Percentiles rank a stretch among this genome's conserved stretches.
phyloP scores from a whole-genome alignment of 1,139 yeast genomes.

The Debaryomyces fabryi region DNA sequence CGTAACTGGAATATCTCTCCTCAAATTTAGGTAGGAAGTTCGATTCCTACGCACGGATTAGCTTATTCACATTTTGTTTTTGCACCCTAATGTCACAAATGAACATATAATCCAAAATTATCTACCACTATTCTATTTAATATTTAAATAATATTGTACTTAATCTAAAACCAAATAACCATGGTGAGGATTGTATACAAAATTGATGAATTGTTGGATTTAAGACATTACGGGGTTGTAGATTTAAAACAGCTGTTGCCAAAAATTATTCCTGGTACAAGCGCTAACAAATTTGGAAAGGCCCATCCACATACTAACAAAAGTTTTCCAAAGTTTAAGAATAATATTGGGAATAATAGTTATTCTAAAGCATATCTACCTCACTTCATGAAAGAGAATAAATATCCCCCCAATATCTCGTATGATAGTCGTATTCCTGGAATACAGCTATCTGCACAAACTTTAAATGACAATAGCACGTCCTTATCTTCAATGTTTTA shows the following conservation, averaged over 20 bases:
- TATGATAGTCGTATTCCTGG: background rate
- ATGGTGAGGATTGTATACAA: slow-evolving; percentile 14
- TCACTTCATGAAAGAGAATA: background rate
- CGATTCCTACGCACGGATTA: background rate
- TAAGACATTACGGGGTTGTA: slow-evolving; percentile 10
- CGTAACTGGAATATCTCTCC: background rate
- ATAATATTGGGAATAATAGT: background rate
- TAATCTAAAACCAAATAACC: background rate
- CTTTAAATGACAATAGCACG: background rate
- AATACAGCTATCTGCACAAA: background rate
- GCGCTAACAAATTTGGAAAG: background rate
- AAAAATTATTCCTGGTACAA: background rate
- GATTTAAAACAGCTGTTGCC: background rate
- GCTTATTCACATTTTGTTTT: background rate
- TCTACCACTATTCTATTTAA: background rate
- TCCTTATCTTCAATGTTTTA: background rate
- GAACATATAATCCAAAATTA: background rate
- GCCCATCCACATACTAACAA: background rate
- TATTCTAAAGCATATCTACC: background rate
- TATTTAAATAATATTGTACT: background rate
- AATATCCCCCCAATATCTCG: background rate
- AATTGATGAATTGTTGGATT: slow-evolving; percentile 12
- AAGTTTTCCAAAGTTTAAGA: background rate
- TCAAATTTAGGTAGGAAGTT: background rate
- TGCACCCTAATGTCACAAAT: slow-evolving; percentile 10